Conservation (phyloP, 495 filamentous ascomycete genomes). For the Aspergillus campestris region DNA sequence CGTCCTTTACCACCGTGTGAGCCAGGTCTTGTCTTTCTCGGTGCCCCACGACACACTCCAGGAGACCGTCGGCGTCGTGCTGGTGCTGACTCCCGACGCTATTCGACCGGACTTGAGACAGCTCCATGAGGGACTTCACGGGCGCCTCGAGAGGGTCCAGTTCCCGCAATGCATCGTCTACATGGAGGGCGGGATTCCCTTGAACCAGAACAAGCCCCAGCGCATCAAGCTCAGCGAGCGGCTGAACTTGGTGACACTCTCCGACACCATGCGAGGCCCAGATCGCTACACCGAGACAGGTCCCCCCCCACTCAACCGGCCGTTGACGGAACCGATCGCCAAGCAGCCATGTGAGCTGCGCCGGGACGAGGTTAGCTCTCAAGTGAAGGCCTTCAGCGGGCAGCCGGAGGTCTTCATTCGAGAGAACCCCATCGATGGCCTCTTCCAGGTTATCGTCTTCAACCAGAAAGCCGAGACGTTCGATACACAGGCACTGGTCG, state of each 20-base stretch:
- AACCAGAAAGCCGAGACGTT: neutral
- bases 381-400: neutral
- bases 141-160: conserved; percentile 29
- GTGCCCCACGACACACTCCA: conserved; percentile 34
- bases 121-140: conserved; percentile 25
- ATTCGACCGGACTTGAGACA: conserved; percentile 25
- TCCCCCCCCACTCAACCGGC: conserved; percentile 26
- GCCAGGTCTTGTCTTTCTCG: conserved; percentile 35
- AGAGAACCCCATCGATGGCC: conserved; percentile 10
- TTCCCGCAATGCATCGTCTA: conserved; percentile 33
- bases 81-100: conserved; percentile 24
- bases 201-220: conserved; percentile 36
- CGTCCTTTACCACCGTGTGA: conserved; percentile 22
- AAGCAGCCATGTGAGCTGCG: conserved; percentile 11
- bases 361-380: conserved; percentile 1
- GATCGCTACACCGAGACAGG: conserved; percentile 26
- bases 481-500: neutral
- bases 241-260: conserved; percentile 19
- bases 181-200: conserved; percentile 32
- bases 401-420: conserved; percentile 5
- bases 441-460: conserved; percentile 13
- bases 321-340: conserved; percentile 15
- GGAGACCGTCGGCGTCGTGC: conserved; percentile 34
- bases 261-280: conserved; percentile 17
- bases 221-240: conserved; percentile 33